These are phyloP conservation scores for Zopfia rhizophila DNA, from an alignment of 2,329 filamentous ascomycete genomes.

Conservation along the genomic window DNA sequence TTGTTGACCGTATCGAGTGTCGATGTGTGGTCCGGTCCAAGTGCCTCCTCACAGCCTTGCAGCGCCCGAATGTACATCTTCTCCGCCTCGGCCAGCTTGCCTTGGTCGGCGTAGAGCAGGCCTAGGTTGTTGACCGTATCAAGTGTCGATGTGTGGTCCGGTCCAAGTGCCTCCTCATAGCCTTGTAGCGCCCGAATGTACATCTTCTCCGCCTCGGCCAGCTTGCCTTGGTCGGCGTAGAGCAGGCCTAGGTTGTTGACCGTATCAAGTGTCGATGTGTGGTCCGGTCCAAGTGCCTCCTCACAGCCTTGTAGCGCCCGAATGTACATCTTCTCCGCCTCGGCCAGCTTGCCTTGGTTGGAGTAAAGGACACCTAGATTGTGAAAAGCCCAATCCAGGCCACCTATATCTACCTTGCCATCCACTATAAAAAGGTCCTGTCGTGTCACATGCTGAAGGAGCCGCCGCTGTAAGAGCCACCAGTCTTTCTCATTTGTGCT, in stretches of 20 bases:
- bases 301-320: slow-evolving; percentile 22
- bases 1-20: no score
- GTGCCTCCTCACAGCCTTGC: no score
- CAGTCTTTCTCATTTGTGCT: slow-evolving; percentile 6
- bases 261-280: slow-evolving; percentile 23
- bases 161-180: no score
- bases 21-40: no score
- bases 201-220: no score
- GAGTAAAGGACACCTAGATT: slow-evolving; percentile 47
- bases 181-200: no score
- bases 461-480: slow-evolving; percentile 21
- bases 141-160: no score
- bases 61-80: no score
- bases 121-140: no score
- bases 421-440: slow-evolving; percentile 9
- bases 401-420: slow-evolving; percentile 10
- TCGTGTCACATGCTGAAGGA: slow-evolving; percentile 13
- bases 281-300: slow-evolving; percentile 18
- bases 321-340: slow-evolving; percentile 11
- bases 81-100: no score
- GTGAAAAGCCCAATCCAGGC: slow-evolving; percentile 15
- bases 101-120: no score
- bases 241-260: slow-evolving; percentile 22
- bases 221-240: slow-evolving; percentile 11
- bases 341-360: slow-evolving; percentile 83